Base-by-base conservation (phyloP, 257 asterid species). In the Solanum pinnatisectum region DNA sequence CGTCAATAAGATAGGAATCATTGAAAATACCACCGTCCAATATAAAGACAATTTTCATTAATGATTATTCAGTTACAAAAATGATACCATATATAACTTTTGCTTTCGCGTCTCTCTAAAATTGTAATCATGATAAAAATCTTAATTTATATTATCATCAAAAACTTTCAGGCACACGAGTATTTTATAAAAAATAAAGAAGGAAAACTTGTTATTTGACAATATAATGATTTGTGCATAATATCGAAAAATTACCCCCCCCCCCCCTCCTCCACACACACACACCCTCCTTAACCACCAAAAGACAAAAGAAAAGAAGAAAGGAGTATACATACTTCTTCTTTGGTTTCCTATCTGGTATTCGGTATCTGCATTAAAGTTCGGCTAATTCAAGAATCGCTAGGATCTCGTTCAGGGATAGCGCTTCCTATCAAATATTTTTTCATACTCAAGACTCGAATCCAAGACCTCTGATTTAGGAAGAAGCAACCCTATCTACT, bases 321-420 rank as follows among this genome's bases (percentile, higher is more conserved):
- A 56, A 56, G 23, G 10, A 7, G n/a, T 8, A 56, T 56, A 56
- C 65, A 56, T 56, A 56, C 10, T 56, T 6, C 8, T 52, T 52
- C 1, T 52, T 56, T 6, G 4, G 0, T 56, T 56, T 56, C 4
- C 1, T 1, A 56, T 18, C 0, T 16, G n/a, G 4, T 18, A 16
- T 6, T 56, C 4, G n/a, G 0, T 56, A 56, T 0, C 0, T 0
- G 4, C 10, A 56, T 56, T 18, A 2, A 52, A 56, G 4, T 18
- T 56, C 0, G 65, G 0, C 4, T 52, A 56, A 56, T 18, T 6
- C 2, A 18, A 0, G n/a, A 56, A 2, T 56, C 4, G 0, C 10
- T 20, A 56, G 1, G 0, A 1, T 18, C 1, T 6, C 1, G 0
- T 56, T 18, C 0, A 0, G 0, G 4, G 4, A 7, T 56, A 56